Evolutionary conservation across 371 early-diverging fungal genomes (phyloP).

Genomic region (Nematocida sp.): DNA sequence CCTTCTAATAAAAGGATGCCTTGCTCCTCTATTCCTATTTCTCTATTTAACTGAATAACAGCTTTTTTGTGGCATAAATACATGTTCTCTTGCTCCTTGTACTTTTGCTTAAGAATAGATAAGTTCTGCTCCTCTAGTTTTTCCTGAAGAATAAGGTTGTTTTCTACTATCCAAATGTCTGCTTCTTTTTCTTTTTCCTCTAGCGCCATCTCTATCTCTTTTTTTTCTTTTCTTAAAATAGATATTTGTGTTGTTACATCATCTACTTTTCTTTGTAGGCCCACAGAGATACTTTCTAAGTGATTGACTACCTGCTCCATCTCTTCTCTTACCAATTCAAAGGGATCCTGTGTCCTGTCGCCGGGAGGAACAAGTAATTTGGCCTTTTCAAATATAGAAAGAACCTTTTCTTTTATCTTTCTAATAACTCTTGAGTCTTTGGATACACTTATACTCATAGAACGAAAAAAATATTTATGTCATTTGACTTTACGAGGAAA

Average conservation of each 20-base stretch:
- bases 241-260: no score
- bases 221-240: no score
- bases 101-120: no score
- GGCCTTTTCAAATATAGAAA: slow-evolving; percentile 2
- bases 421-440: not conserved
- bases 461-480: slow-evolving; percentile 43
- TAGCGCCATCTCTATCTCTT: slow-evolving; percentile 21
- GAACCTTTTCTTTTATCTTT: slow-evolving; percentile 33
- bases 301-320: slow-evolving; percentile 1
- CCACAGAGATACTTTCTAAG: no score
- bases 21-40: slow-evolving; percentile 35
- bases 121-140: slow-evolving; percentile 4
- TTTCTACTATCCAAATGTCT: not conserved
- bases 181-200: slow-evolving; percentile 3
- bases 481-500: slow-evolving; percentile 36
- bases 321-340: slow-evolving; percentile 26
- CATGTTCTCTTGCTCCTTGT: slow-evolving; percentile 19
- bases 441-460: slow-evolving; percentile 6
- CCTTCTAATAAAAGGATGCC: slow-evolving; percentile 15
- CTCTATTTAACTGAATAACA: slow-evolving; percentile 35
- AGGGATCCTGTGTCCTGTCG: slow-evolving; percentile 27
- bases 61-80: slow-evolving; percentile 16
- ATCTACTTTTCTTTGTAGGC: no score
- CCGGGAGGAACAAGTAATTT: slow-evolving; percentile 26
- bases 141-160: not conserved